Evolutionary conservation across 371 early-diverging fungal genomes (phyloP).

Genomic region (Basidiobolus meristosporus): DNA sequence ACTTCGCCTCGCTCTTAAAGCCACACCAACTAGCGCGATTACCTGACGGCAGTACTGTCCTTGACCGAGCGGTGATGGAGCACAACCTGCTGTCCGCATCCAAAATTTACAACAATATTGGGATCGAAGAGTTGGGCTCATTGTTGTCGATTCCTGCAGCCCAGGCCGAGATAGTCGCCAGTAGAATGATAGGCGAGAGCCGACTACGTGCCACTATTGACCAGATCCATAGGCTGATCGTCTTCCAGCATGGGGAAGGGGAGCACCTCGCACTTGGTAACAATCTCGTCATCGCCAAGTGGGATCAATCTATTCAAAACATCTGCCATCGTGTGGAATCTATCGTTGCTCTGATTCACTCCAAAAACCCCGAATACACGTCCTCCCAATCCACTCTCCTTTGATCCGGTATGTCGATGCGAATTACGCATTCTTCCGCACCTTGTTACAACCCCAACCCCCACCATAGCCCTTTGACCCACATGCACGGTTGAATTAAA

Average conservation of each 20-base stretch:
- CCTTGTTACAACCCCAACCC: too few relatives aligned
- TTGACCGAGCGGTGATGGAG: slow-evolving; percentile 84
- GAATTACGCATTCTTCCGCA: too few relatives aligned
- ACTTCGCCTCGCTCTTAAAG: slow-evolving; percentile 48
- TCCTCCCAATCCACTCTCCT: too few relatives aligned
- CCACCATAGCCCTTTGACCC: too few relatives aligned
- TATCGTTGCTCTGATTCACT: too few relatives aligned
- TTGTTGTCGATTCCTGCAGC: slow-evolving; percentile 54
- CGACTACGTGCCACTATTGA: slow-evolving; percentile 76
- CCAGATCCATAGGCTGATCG: slow-evolving; percentile 66
- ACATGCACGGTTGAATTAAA: too few relatives aligned
- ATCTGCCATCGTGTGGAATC: too few relatives aligned
- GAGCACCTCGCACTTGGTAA: too few relatives aligned
- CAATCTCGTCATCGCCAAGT: too few relatives aligned
- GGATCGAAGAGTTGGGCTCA: slow-evolving; percentile 60
- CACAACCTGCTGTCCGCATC: slow-evolving; percentile 79
- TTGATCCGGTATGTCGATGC: too few relatives aligned
- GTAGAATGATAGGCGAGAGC: slow-evolving; percentile 79
- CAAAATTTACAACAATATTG: slow-evolving; percentile 76
- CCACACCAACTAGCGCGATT: slow-evolving; percentile 59
- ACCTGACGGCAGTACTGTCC: slow-evolving; percentile 56
- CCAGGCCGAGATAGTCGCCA: slow-evolving; percentile 68
- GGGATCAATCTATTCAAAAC: too few relatives aligned
- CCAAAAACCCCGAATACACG: too few relatives aligned
- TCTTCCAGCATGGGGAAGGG: slow-evolving; percentile 30